Conservation (phyloP, 2,329 filamentous ascomycete species). For the Lecanicillium sp. region DNA sequence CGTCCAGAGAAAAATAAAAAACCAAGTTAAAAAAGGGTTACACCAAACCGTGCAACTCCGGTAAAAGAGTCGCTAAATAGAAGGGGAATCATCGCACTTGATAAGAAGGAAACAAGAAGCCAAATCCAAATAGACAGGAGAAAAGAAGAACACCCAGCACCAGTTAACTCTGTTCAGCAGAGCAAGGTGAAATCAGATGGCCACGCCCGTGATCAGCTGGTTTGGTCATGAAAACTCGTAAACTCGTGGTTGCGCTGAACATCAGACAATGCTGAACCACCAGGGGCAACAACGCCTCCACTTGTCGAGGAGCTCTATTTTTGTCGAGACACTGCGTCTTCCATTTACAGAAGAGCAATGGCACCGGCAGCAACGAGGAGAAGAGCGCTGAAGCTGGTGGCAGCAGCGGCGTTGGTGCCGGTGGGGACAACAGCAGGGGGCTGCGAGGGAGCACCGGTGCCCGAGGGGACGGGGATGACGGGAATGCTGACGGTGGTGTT, state of each 20-base stretch:
- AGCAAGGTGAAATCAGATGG: slow-evolving; percentile 6
- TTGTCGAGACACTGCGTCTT: background rate
- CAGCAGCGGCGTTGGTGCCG: slow-evolving; percentile 23
- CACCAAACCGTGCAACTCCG: slow-evolving; percentile 15
- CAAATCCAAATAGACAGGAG: background rate
- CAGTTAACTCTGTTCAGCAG: background rate
- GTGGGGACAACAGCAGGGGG: slow-evolving; percentile 20
- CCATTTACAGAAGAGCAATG: slow-evolving; percentile 29
- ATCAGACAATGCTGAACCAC: slow-evolving; percentile 12
- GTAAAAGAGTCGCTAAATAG: slow-evolving; percentile 13
- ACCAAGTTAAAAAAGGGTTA: background rate
- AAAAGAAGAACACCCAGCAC: slow-evolving; percentile 6
- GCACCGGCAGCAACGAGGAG: slow-evolving; percentile 31
- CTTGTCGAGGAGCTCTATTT: slow-evolving; percentile 20
- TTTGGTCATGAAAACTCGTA: slow-evolving; percentile 26
- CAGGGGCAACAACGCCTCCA: slow-evolving; percentile 19
- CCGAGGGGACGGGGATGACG: slow-evolving; percentile 17
- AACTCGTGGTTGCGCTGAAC: slow-evolving; percentile 27
- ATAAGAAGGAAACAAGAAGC: background rate
- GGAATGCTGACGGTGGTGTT: slow-evolving; percentile 28
- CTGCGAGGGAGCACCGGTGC: slow-evolving; percentile 15
- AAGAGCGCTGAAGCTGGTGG: slow-evolving; percentile 30
- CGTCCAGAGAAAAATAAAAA: slow-evolving; percentile 11
- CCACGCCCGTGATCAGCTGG: slow-evolving; percentile 1
- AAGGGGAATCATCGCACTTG: slow-evolving; percentile 15